Evolutionary conservation across 2,329 filamentous ascomycete genomes (phyloP).

Genomic region (Colletotrichum graminicola): DNA sequence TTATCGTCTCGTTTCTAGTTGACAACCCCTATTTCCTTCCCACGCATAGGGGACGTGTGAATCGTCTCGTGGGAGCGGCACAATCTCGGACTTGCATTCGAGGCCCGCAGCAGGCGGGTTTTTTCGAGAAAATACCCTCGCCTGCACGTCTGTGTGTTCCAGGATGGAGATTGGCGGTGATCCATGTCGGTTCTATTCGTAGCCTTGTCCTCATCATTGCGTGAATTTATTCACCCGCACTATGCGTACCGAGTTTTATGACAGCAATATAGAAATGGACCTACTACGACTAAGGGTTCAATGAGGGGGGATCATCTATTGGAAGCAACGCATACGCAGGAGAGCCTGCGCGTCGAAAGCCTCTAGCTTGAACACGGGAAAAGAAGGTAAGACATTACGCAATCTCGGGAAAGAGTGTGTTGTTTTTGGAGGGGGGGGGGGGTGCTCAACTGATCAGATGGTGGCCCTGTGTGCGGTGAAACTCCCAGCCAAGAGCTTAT

Average conservation of each 20-base stretch:
- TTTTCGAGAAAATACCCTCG: slow-evolving; percentile 29
- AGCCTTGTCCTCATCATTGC: slow-evolving; percentile 7
- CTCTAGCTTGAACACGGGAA: neutral
- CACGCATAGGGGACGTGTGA: slow-evolving; percentile 24
- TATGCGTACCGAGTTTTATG: neutral
- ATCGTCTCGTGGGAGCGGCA: slow-evolving; percentile 25
- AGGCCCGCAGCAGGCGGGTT: slow-evolving; percentile 27
- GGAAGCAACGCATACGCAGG: neutral
- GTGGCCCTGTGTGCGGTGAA: slow-evolving; percentile 28
- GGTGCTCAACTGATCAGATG: slow-evolving; percentile 4
- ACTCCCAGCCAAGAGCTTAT: neutral
- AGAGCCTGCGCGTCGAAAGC: neutral
- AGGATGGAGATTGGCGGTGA: neutral
- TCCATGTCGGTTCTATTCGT: slow-evolving; percentile 23
- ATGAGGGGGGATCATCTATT: neutral
- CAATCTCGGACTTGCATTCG: slow-evolving; percentile 16
- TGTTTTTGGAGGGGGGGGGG: no score
- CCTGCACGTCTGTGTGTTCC: slow-evolving; percentile 14
- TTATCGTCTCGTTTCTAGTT: slow-evolving; percentile 14
- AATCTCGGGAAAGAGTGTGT: slow-evolving; percentile 3
- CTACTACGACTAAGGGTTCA: neutral
- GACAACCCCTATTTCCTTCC: slow-evolving; percentile 21
- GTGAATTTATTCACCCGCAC: slow-evolving; percentile 1
- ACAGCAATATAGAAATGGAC: slow-evolving; percentile 12
- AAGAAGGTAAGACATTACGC: neutral